Evolutionary conservation across 179 eudicot species (phyloP), one percentile per base, ranked within the genome.

Genomic region (Vitellaria paradoxa): DNA sequence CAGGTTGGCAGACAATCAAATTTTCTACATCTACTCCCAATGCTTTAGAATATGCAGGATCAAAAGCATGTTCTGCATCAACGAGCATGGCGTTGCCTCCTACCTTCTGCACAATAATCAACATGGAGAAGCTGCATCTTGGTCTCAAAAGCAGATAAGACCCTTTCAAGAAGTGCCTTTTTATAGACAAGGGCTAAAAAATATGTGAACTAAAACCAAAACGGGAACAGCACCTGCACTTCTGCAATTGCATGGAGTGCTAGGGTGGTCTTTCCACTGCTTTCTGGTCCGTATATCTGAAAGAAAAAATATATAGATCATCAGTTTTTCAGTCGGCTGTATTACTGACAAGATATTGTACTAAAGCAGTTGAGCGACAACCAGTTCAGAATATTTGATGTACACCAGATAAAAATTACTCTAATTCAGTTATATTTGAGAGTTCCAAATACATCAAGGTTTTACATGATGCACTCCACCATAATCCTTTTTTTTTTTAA

Each of bases 81-180:
- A 94, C 97, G 78, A 94, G 96, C 98, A 94, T 92, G 67, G 98
- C 98, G 78, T 94, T 88, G 75, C 98, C 98, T 72, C 98, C 98
- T 68, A 80, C 75, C 77, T 77, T 92, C 98, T 94, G 89, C 72
- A 83, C 26, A 30, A 30, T 30, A 81, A 62, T 30, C 65, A 73
- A 81, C 40, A 68, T 62, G 65, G 75, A 77, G 79, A 73, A 76
- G 40, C 18, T 47, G 69, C 45, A 78, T 46, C 76, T 66, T 59
- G 76, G 68, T 68, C 50, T 61, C 47, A 70, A 50, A 50, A 40
- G 59, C 46, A 64, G 17, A 77, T 42, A 70, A 72, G 79, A 76
- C 56, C 57, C 69, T 76, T 26, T 20, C 73, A 60, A 55, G 45
- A 68, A 49, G 63, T 23, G 45, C 50, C 40, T 67, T 53, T 20